phyloP scores from a whole-genome alignment of 176 grass and related monocot species.

The Thinopyrum elongatum region DNA sequence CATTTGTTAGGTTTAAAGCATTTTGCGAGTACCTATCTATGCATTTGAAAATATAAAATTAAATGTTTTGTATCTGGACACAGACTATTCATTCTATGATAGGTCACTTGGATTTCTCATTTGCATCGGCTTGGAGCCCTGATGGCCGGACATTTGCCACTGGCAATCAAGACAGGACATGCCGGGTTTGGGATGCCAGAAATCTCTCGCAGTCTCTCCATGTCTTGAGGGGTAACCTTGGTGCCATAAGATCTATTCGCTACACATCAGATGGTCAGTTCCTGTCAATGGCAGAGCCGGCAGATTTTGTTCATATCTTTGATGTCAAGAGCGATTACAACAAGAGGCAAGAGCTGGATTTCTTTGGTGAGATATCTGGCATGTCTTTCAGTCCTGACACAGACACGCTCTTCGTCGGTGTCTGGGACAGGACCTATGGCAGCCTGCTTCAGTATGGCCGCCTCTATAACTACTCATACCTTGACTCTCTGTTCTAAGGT shows the following conservation, averaged over 20 bases:
- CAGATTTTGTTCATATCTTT: conserved; percentile 81
- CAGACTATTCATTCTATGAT: conserved; percentile 60
- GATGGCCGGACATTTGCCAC: conserved; percentile 74
- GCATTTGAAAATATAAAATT: background rate
- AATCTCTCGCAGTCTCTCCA: conserved; percentile 64
- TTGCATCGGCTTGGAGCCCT: conserved; percentile 82
- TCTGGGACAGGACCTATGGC: conserved; percentile 72
- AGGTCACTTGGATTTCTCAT: conserved; percentile 83
- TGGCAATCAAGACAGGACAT: conserved; percentile 92
- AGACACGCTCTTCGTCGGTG: conserved; percentile 67
- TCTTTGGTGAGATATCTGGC: conserved; percentile 89
- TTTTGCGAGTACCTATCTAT: background rate
- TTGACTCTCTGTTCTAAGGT: conserved; percentile 56
- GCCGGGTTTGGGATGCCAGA: conserved; percentile 75
- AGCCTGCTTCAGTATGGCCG: conserved; percentile 73
- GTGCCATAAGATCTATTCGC: conserved; percentile 71
- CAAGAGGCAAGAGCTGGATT: conserved; percentile 75
- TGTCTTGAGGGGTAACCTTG: conserved; percentile 65
- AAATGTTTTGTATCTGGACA: conserved; percentile 41
- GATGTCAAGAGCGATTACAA: conserved; percentile 60
- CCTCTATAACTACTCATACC: conserved; percentile 54
- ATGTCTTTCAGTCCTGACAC: conserved; percentile 75
- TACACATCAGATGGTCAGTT: conserved; percentile 80
- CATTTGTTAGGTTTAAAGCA: background rate
- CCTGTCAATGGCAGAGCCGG: conserved; percentile 71